A percentile compares a stretch with the other conserved stretches of the same genome.
phyloP scores from a whole-genome alignment of 306 rosid genomes.

The Vachellia pachyceras region DNA sequence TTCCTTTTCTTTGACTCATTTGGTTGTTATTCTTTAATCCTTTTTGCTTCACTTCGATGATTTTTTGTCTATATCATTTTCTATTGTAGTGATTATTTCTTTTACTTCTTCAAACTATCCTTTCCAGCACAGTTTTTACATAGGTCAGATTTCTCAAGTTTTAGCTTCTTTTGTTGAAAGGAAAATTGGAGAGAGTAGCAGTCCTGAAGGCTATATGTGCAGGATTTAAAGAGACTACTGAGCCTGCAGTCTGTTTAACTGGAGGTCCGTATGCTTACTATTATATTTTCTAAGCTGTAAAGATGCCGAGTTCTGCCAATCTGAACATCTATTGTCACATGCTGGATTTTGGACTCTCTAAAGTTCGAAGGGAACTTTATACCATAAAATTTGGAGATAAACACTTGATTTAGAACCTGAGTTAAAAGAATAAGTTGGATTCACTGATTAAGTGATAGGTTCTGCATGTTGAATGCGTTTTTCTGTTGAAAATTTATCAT shows the following conservation, averaged over 20 bases:
- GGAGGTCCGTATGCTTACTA: conserved; percentile 62
- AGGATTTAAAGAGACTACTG: conserved; percentile 84
- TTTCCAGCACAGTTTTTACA: conserved; percentile 11
- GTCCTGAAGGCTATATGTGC: conserved; percentile 86
- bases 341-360: background rate
- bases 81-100: background rate
- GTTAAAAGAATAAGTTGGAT: background rate
- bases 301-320: conserved; percentile 1
- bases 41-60: background rate
- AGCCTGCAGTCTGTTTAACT: conserved; percentile 79
- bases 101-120: conserved; percentile 1
- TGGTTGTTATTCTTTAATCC: background rate
- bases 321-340: background rate
- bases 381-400: background rate
- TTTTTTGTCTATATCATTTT: background rate
- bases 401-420: background rate
- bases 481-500: background rate
- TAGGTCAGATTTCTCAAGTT: conserved; percentile 38
- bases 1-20: background rate
- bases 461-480: background rate
- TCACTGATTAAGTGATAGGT: background rate
- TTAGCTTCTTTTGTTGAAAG: conserved; percentile 49
- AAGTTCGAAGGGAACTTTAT: background rate
- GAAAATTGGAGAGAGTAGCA: conserved; percentile 82
- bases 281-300: conserved; percentile 11